These are phyloP conservation scores for Aspergillus coremiiformis DNA, from an alignment of 495 filamentous ascomycete genomes.

Conservation along the genomic window DNA sequence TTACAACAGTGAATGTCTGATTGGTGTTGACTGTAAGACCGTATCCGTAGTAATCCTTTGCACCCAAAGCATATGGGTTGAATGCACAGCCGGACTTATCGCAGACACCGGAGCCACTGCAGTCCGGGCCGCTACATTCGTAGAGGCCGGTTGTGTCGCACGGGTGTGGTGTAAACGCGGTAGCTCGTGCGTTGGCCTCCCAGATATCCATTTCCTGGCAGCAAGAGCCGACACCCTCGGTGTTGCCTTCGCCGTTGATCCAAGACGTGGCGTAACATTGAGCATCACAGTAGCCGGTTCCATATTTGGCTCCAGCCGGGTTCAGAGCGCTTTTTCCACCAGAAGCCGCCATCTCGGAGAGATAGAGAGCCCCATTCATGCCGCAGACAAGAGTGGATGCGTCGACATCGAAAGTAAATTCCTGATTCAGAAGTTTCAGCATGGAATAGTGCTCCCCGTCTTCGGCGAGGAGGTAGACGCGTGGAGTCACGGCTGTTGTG, in stretches of 20 bases:
- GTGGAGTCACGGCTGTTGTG: constrained; percentile 40
- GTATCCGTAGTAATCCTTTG: constrained; percentile 49
- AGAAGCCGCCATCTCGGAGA: constrained; percentile 53
- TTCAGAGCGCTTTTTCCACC: constrained; percentile 51
- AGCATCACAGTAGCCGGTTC: constrained; percentile 64
- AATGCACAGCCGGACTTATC: constrained; percentile 59
- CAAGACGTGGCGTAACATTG: constrained; percentile 53
- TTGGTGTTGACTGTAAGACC: constrained; percentile 49
- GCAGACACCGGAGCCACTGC: constrained; percentile 48
- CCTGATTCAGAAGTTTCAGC: constrained; percentile 50
- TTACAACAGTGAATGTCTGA: constrained; percentile 56
- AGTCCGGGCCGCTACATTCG: constrained; percentile 44
- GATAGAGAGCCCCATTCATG: constrained; percentile 61
- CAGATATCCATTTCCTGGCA: constrained; percentile 60
- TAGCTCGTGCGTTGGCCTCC: constrained; percentile 55
- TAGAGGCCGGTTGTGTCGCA: constrained; percentile 41
- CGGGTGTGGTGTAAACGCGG: constrained; percentile 49
- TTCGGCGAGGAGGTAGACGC: constrained; percentile 53
- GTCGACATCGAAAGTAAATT: constrained; percentile 59
- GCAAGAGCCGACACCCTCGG: constrained; percentile 42
- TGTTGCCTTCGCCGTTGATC: constrained; percentile 52
- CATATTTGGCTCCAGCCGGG: constrained; percentile 55
- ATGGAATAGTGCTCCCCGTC: constrained; percentile 50
- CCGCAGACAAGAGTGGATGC: constrained; percentile 54
- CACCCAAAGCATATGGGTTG: constrained; percentile 55